phyloP scores from a whole-genome alignment of 1,139 yeast species.

The Suhomyces panamericanus region DNA sequence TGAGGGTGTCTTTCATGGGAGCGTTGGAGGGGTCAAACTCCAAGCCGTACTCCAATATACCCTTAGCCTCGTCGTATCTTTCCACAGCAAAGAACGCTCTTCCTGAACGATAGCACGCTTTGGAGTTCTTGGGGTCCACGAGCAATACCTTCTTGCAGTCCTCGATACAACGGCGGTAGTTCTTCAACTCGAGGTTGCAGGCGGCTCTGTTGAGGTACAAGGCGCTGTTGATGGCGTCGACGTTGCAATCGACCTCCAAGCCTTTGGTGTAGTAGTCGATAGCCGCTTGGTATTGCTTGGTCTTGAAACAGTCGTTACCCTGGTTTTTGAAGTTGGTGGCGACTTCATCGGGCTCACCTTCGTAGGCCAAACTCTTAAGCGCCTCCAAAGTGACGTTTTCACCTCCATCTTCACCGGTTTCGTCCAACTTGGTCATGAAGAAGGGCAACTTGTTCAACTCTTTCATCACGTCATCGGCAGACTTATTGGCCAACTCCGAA shows the following conservation, averaged over 20 bases:
- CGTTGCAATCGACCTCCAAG: constrained; percentile 65
- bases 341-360: constrained; percentile 91
- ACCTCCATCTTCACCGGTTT: constrained; percentile 75
- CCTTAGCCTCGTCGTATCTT: constrained; percentile 69
- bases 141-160: constrained; percentile 77
- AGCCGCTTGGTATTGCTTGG: constrained; percentile 73
- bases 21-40: constrained; percentile 57
- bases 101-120: constrained; percentile 85
- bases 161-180: constrained; percentile 81
- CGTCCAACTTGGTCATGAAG: constrained; percentile 88
- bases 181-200: constrained; percentile 80
- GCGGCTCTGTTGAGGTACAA: constrained; percentile 85
- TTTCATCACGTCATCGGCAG: constrained; percentile 73
- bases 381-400: constrained; percentile 81
- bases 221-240: constrained; percentile 52
- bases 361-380: constrained; percentile 85
- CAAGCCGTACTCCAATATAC: constrained; percentile 65
- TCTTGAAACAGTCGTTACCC: constrained; percentile 84
- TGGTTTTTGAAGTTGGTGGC: constrained; percentile 89
- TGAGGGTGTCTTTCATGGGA: constrained; percentile 48
- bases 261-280: constrained; percentile 79
- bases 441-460: constrained; percentile 87
- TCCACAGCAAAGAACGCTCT: constrained; percentile 73
- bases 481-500: constrained; percentile 60
- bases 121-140: constrained; percentile 67